Conservation (phyloP, 441 rosid species). For the Populus trichocarpa region DNA sequence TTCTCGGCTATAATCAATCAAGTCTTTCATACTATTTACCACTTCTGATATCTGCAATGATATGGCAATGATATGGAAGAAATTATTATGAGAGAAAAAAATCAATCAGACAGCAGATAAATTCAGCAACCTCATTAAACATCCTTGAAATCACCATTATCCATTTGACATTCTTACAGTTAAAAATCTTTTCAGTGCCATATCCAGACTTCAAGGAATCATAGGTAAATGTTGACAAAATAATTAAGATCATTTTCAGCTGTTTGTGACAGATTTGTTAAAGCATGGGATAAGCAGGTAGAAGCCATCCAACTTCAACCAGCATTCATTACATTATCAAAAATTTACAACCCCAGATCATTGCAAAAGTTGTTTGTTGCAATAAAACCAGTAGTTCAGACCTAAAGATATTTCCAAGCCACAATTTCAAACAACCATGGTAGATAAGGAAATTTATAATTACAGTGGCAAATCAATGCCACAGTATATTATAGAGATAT, state of each 20-base stretch:
- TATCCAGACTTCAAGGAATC: not conserved
- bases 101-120: not conserved
- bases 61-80: slow-evolving; percentile 22
- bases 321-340: not conserved
- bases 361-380: not conserved
- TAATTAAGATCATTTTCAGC: not conserved
- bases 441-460: no score
- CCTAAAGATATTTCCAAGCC: not conserved
- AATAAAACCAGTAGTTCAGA: not conserved
- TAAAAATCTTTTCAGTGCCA: not conserved
- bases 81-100: not conserved
- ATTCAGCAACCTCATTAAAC: not conserved
- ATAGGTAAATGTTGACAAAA: not conserved
- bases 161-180: not conserved
- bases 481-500: no score
- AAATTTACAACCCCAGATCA: not conserved
- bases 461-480: no score
- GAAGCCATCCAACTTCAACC: not conserved
- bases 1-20: slow-evolving; percentile 94
- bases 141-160: not conserved
- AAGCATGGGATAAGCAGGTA: not conserved
- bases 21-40: slow-evolving; percentile 97
- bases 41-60: slow-evolving; percentile 96
- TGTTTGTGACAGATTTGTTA: not conserved
- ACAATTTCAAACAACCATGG: not conserved